Conservation (phyloP, 805 yeast genomes). For the Kazachstania viticola region DNA sequence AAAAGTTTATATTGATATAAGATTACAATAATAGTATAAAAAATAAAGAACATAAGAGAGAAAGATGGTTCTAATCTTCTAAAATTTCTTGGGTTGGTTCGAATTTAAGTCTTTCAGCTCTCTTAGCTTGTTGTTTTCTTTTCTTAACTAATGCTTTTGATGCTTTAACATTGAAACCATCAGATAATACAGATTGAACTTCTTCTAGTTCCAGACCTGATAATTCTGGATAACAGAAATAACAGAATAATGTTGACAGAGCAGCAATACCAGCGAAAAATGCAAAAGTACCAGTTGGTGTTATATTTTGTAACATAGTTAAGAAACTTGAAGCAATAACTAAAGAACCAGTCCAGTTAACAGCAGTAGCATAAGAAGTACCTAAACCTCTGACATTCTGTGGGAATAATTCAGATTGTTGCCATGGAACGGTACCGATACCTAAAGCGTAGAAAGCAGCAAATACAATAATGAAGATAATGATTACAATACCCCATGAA, state of each 20-base stretch:
- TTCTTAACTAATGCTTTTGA: conserved; percentile 45
- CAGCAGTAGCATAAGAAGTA: conserved; percentile 79
- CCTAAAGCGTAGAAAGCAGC: conserved; percentile 92
- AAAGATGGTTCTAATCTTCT: conserved; percentile 7
- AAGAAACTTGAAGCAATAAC: conserved; percentile 84
- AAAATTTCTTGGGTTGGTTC: conserved; percentile 20
- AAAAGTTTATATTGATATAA: too few species aligned
- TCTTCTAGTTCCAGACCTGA: conserved; percentile 87
- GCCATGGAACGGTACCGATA: conserved; percentile 98
- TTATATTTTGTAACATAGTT: conserved; percentile 85
- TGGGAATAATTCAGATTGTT: conserved; percentile 89
- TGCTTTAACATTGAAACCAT: conserved; percentile 76
- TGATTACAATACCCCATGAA: conserved; percentile 82
- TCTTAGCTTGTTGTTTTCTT: conserved; percentile 23
- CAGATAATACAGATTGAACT: conserved; percentile 66
- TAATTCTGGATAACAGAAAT: conserved; percentile 84
- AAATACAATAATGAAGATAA: conserved; percentile 72
- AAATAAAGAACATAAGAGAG: too few species aligned
- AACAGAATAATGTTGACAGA: conserved; percentile 60
- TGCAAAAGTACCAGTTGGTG: conserved; percentile 91
- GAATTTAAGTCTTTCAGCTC: conserved; percentile 7
- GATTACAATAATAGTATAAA: too few species aligned
- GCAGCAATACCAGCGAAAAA: conserved; percentile 77
- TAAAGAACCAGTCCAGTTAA: conserved; percentile 92
- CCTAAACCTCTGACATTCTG: conserved; percentile 91